Evolutionary conservation across 2,329 filamentous ascomycete genomes (phyloP).

Genomic region (Iodosphaeria phyllophila): DNA sequence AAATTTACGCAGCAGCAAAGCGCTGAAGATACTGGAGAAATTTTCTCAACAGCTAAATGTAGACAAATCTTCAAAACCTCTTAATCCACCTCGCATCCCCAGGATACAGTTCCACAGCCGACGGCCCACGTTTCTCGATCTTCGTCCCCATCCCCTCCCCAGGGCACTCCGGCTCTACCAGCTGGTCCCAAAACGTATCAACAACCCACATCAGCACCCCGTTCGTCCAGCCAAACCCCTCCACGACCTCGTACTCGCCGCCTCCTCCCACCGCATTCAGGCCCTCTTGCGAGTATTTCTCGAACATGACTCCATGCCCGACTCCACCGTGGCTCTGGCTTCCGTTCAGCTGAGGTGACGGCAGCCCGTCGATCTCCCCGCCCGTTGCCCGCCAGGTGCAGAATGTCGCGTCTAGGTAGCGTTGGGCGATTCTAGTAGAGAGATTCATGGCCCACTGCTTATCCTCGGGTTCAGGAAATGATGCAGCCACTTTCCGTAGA

Average conservation of each 20-base stretch:
- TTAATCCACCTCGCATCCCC: constrained; percentile 3
- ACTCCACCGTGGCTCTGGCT: constrained; percentile 21
- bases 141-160: constrained; percentile 11
- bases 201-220: constrained; percentile 48
- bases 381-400: constrained; percentile 54
- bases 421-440: no score
- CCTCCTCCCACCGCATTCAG: constrained; percentile 43
- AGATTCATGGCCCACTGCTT: constrained; percentile 37
- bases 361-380: constrained; percentile 34
- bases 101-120: constrained; percentile 3
- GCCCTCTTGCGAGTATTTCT: constrained; percentile 45
- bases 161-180: constrained; percentile 33
- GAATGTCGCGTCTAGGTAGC: constrained; percentile 48
- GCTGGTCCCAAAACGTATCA: constrained; percentile 37
- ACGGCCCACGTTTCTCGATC: neutral
- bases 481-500: constrained; percentile 38
- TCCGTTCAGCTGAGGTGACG: constrained; percentile 32
- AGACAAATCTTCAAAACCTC: constrained; percentile 1
- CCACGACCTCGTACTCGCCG: constrained; percentile 50
- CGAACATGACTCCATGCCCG: constrained; percentile 44
- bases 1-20: no score
- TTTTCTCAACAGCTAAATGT: no score
- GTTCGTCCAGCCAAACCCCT: constrained; percentile 55
- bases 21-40: no score
- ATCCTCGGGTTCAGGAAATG: constrained; percentile 28